Evolutionary conservation across 345 rosid species (phyloP), one percentile per base, ranked within the genome.

Genomic region (Eucalyptus virginea): DNA sequence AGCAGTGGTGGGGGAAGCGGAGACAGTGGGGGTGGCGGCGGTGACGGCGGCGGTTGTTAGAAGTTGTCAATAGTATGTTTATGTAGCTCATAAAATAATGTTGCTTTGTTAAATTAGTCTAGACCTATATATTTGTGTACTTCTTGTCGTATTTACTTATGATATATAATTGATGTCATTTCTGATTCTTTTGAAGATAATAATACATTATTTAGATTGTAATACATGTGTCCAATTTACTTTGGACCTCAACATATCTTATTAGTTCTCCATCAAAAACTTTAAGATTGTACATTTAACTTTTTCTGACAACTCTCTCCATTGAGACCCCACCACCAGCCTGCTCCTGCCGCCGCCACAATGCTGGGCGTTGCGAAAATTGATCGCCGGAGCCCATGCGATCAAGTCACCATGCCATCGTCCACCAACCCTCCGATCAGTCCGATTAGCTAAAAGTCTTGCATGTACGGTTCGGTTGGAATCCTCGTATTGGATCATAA

Each of bases 1-100:
- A 2, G 30, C 4, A 7, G 65, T n/a, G 0, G n/a, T 1, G 30
- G 65, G 14, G 13, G n/a, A 24, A 5, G 65, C 12, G 2, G 65
- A 51, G 54, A 6, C 7, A 28, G 3, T 11, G 65, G 6, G 0
- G 30, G 26, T 0, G 26, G 62, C 3, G 11, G 30, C 2, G n/a
- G 15, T 4, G 15, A 4, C 6, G n/a, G 65, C 2, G 0, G 62
- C 7, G 14, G 15, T 11, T 5, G n/a, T 11, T 60, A 60, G 67
- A 60, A 60, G 67, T 60, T 60, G 4, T 60, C 30, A 60, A 6
- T 60, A 60, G 67, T 60, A 60, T 60, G 67, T 28, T 26, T 60
- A 60, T 28, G 67, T 28, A 5, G 32, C 32, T 60, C 67, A 26
- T 60, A 6, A 60, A 60, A 28, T 60, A 60, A 60, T 60, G 0